A percentile compares a stretch with the other conserved stretches of the same genome.
phyloP scores from a whole-genome alignment of 495 filamentous ascomycete species.

The Cryomyces minteri region DNA sequence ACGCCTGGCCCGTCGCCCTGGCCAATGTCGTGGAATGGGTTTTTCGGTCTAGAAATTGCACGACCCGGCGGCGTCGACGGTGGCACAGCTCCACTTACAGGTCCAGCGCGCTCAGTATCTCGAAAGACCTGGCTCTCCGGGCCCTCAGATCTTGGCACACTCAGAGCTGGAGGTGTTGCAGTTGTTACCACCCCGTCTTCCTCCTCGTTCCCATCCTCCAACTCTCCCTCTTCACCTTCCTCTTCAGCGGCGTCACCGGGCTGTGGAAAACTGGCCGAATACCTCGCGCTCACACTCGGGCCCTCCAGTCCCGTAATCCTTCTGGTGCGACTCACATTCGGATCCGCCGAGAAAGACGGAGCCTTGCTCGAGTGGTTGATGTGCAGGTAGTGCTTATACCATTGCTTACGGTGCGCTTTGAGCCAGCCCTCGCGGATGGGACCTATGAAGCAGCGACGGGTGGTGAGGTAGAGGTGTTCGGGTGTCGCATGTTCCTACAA shows the following conservation, averaged over 20 bases:
- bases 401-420: conserved; percentile 42
- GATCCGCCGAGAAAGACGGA: conserved; percentile 33
- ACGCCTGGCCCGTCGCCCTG: no score
- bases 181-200: neutral
- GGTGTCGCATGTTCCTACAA: conserved; percentile 40
- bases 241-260: conserved; percentile 19
- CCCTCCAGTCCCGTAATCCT: conserved; percentile 23
- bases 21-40: no score
- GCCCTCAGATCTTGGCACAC: neutral
- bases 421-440: conserved; percentile 53
- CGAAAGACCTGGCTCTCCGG: no score
- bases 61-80: no score
- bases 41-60: no score
- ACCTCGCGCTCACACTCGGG: conserved; percentile 20
- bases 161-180: neutral
- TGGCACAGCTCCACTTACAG: no score
- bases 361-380: conserved; percentile 39
- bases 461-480: conserved; percentile 43
- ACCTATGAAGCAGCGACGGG: conserved; percentile 45
- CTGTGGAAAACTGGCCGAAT: conserved; percentile 24
- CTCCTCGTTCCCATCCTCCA: neutral
- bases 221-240: conserved; percentile 12
- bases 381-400: conserved; percentile 36
- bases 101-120: no score
- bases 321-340: conserved; percentile 22